phyloP scores from a whole-genome alignment of 176 grass and related monocot species.

The Aegilops speltoides region DNA sequence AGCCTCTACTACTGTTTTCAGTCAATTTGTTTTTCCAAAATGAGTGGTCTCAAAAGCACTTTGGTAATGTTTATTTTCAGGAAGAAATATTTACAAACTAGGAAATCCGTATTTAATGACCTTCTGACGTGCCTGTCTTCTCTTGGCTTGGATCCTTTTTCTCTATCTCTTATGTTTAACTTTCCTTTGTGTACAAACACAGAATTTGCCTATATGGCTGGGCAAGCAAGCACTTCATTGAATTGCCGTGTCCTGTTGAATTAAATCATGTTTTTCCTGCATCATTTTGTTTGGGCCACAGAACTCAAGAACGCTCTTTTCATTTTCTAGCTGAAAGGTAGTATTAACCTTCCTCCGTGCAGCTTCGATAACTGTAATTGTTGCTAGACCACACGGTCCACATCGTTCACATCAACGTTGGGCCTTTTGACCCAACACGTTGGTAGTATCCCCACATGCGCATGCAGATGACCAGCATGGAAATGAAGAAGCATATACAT shows the following conservation, averaged over 20 bases:
- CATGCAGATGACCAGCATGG: neutral
- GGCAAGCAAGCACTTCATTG: neutral
- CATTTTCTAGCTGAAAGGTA: neutral
- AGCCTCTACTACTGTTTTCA: neutral
- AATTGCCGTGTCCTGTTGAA: neutral
- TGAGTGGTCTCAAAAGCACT: neutral
- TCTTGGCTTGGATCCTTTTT: slow-evolving; percentile 4
- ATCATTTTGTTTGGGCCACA: slow-evolving; percentile 16
- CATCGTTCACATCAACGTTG: neutral
- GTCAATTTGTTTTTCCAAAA: neutral
- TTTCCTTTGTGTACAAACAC: neutral
- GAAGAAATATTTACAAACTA: neutral
- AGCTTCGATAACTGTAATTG: neutral
- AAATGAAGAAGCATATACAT: neutral
- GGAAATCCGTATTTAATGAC: slow-evolving; percentile 6
- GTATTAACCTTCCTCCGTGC: neutral
- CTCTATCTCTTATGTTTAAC: neutral
- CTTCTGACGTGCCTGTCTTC: neutral
- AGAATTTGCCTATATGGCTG: neutral
- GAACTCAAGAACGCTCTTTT: slow-evolving; percentile 5
- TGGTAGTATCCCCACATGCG: neutral
- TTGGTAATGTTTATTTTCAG: slow-evolving; percentile 10
- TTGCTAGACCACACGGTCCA: neutral
- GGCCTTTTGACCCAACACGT: neutral
- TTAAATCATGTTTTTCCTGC: slow-evolving; percentile 8